These are phyloP conservation scores for Strigomonas galati DNA, from an alignment of 208 protist species.

Conservation along the genomic window DNA sequence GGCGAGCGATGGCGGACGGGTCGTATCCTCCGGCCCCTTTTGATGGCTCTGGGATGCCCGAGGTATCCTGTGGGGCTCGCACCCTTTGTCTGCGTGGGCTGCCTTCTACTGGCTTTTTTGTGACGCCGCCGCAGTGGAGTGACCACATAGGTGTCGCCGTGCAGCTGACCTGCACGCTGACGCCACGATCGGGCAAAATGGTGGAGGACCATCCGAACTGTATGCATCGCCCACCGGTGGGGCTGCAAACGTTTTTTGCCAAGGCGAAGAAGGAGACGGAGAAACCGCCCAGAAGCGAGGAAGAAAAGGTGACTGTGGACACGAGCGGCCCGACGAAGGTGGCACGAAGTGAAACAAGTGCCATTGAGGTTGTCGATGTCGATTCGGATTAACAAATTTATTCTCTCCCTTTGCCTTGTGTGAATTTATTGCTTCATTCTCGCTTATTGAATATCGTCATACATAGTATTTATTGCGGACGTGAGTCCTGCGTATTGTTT, in stretches of 20 bases:
- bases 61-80: background rate
- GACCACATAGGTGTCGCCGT: constrained; percentile 86
- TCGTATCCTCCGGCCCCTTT: constrained; percentile 65
- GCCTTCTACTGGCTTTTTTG: constrained; percentile 76
- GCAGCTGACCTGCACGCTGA: constrained; percentile 21
- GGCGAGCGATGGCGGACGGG: constrained; percentile 58
- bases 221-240: constrained; percentile 60
- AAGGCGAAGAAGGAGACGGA: constrained; percentile 6
- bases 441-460: background rate
- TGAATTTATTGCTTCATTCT: background rate
- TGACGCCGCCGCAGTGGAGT: constrained; percentile 88
- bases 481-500: too few species aligned
- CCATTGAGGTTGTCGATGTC: background rate
- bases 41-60: constrained; percentile 65
- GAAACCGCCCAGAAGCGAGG: too few species aligned
- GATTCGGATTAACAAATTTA: constrained; percentile 1
- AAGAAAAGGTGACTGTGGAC: background rate
- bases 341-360: background rate
- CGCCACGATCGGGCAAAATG: constrained; percentile 32
- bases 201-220: constrained; percentile 46
- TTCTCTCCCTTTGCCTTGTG: background rate
- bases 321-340: too few species aligned
- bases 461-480: background rate
- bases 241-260: constrained; percentile 58
- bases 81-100: constrained; percentile 36